These are phyloP conservation scores for Trichoderma atroviride DNA, from an alignment of 2,329 filamentous ascomycete genomes.

Conservation along the genomic window DNA sequence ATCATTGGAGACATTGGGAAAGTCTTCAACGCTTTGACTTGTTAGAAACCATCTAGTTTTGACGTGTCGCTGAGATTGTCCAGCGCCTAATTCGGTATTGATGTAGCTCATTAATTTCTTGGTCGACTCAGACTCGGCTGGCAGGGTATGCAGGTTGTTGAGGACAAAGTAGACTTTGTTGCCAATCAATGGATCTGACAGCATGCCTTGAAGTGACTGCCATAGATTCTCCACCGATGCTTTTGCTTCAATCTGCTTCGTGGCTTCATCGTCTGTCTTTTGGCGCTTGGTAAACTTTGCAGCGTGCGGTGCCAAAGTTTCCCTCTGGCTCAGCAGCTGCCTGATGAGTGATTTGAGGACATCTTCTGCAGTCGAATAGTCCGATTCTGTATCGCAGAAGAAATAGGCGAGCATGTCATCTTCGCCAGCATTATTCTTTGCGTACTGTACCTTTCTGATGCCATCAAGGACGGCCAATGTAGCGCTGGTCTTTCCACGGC, in stretches of 20 bases:
- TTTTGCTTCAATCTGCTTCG: conserved; percentile 32
- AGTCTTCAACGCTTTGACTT: conserved; percentile 36
- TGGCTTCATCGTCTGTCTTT: conserved; percentile 32
- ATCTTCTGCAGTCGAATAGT: conserved; percentile 46
- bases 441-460: conserved; percentile 37
- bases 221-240: conserved; percentile 45
- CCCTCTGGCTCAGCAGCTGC: conserved; percentile 43
- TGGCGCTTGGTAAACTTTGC: conserved; percentile 38
- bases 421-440: conserved; percentile 30
- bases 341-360: conserved; percentile 45
- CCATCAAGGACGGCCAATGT: conserved; percentile 43
- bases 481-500: conserved; percentile 47
- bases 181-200: conserved; percentile 39
- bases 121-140: conserved; percentile 38
- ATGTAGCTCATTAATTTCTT: conserved; percentile 42
- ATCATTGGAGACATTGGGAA: conserved; percentile 37
- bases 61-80: conserved; percentile 36
- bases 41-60: conserved; percentile 46
- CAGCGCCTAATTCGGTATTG: not conserved
- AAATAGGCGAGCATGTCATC: conserved; percentile 44
- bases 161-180: conserved; percentile 44
- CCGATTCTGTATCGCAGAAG: conserved; percentile 43
- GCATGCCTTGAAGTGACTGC: conserved; percentile 48
- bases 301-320: conserved; percentile 40
- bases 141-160: conserved; percentile 46